Evolutionary conservation across 805 yeast species (phyloP), one percentile per base, ranked within the genome.

Genomic region (Wickerhamomyces bisporus): DNA sequence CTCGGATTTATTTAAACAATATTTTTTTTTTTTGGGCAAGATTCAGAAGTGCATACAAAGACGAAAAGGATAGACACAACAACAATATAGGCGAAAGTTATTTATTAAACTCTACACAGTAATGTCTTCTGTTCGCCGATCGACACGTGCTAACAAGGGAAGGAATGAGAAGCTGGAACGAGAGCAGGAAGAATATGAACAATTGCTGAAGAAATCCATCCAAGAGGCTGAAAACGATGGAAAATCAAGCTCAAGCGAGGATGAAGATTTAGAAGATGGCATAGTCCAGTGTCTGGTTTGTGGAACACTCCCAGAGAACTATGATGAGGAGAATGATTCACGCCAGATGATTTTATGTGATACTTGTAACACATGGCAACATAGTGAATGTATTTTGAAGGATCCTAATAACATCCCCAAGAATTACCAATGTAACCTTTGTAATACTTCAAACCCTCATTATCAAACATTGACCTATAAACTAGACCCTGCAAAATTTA

Each of bases 301-400:
- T 58, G 82, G 81, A 3, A 65, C 83, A 2, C 73, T 67, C 16
- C 75, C 74, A 39, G 68, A 61, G 14, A 79, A 76, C 44, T 79
- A 76, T 52, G 66, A 79, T 48, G 82, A 71, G 43, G 79, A 69
- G 0, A 69, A 67, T 4, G 85, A 78, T 43, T 56, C 58, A 1
- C 78, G 83, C 12, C 65, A 64, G 11, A 79, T 80, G 83, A 71
- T 81, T 20, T 77, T 77, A 49, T 82, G 89, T 58, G 86, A 78
- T 20, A 48, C 59, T 7, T 82, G 89, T 53, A 58, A 68, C 32
- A 73, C 86, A 2, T 82, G 88, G 88, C 88, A 82, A 53, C 89
- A 82, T 52, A 71, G 74, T 24, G 61, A 53, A 38, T 82, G 89
- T 57, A 67, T 80, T 73, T 70, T 80, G 19, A 67, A 60, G 10